Percentiles rank a stretch among this genome's conserved stretches.
Evolutionary conservation across 306 rosid species (phyloP).

Genomic region (Acacia confusa): DNA sequence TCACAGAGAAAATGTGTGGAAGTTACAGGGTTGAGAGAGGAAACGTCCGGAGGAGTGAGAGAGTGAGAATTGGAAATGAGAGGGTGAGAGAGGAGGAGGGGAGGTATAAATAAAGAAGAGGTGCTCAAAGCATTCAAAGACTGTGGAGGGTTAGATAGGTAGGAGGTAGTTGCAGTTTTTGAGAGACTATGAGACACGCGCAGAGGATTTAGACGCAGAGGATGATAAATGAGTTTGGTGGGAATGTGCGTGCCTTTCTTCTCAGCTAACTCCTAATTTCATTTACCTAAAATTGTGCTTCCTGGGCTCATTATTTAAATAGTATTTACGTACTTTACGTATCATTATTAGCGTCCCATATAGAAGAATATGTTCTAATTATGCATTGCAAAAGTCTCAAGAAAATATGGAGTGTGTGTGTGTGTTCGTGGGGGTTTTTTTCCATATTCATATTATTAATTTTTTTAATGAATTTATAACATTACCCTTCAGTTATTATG

Average conservation of each 20-base stretch:
- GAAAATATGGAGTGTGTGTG: no score
- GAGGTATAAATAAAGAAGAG: slow-evolving; percentile 21
- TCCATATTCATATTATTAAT: no score
- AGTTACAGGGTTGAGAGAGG: background rate
- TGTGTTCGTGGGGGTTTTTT: no score
- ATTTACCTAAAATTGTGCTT: background rate
- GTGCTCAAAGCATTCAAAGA: slow-evolving; percentile 63
- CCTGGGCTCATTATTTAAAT: background rate
- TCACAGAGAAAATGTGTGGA: background rate
- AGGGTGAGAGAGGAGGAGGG: background rate
- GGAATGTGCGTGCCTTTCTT: slow-evolving; percentile 36
- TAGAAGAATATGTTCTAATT: no score
- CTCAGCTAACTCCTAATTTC: background rate
- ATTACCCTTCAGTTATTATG: no score
- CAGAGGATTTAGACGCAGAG: background rate
- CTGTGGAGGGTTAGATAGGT: slow-evolving; percentile 62
- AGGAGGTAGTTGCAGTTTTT: slow-evolving; percentile 46
- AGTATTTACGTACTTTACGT: background rate
- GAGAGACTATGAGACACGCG: slow-evolving; percentile 39
- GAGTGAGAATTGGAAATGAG: background rate
- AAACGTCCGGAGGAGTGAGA: background rate
- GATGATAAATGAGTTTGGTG: slow-evolving; percentile 49
- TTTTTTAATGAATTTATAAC: no score
- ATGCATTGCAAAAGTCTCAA: no score
- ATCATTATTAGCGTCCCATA: background rate